phyloP scores from a whole-genome alignment of 2,329 filamentous ascomycete genomes.

The Phialophora expanda region DNA sequence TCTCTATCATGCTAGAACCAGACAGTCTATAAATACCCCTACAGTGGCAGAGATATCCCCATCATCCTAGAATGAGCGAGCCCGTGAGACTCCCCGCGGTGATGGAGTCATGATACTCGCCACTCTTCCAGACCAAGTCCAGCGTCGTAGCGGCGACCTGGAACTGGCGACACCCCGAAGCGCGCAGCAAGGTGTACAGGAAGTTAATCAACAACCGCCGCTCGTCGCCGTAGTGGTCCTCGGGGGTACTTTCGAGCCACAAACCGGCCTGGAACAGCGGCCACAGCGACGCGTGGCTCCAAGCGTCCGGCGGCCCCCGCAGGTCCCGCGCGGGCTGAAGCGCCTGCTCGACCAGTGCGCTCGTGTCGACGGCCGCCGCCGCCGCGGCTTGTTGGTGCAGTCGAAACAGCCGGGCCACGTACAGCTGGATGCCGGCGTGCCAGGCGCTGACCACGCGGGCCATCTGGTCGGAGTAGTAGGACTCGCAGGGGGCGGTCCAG shows the following conservation, averaged over 20 bases:
- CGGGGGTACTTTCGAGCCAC: conserved; percentile 11
- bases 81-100: conserved; percentile 4
- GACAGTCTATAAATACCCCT: too few relatives aligned
- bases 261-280: conserved; percentile 14
- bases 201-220: conserved; percentile 14
- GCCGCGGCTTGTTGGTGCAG: conserved; percentile 3
- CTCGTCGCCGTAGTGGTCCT: not conserved
- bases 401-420: conserved; percentile 16
- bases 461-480: conserved; percentile 22
- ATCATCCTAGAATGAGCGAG: too few relatives aligned
- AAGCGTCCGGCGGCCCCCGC: conserved; percentile 1
- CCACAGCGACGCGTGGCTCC: conserved; percentile 20
- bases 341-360: conserved; percentile 5
- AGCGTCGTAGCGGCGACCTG: conserved; percentile 14
- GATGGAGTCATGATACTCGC: conserved; percentile 22
- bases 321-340: conserved; percentile 1
- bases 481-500: not conserved
- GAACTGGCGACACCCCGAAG: conserved; percentile 14
- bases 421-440: conserved; percentile 18
- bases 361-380: not conserved
- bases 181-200: conserved; percentile 8
- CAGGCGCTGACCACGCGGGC: conserved; percentile 9
- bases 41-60: too few relatives aligned
- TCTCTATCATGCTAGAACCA: too few relatives aligned
- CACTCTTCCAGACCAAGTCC: conserved; percentile 10